phyloP scores from a whole-genome alignment of 345 rosid genomes.

The Eucalyptus viminalis region DNA sequence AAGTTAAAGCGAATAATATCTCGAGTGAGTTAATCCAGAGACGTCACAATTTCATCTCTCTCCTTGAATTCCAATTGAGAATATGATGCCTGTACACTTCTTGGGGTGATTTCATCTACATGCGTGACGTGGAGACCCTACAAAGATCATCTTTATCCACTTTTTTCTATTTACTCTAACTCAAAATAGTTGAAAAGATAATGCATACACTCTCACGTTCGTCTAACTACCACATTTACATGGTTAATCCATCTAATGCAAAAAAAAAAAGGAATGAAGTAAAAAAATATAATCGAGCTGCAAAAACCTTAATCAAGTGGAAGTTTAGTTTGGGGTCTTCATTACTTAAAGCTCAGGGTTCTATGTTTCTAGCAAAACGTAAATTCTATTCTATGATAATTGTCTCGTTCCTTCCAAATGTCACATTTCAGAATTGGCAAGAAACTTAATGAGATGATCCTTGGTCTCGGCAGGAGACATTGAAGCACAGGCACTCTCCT shows the following conservation, averaged over 20 bases:
- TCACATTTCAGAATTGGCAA: neutral
- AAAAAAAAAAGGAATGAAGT: neutral
- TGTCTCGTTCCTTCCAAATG: neutral
- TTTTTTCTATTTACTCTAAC: neutral
- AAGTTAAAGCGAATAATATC: too few relatives aligned
- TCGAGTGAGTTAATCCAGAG: too few relatives aligned
- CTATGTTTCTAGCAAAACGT: neutral
- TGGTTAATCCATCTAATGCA: neutral
- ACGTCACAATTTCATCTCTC: neutral
- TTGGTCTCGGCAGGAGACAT: conserved; percentile 1
- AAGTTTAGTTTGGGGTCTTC: neutral
- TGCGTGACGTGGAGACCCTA: neutral
- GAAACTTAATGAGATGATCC: neutral
- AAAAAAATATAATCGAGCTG: neutral
- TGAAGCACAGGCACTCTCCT: neutral
- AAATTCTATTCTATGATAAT: neutral
- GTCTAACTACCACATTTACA: neutral
- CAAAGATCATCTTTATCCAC: neutral
- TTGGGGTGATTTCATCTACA: neutral
- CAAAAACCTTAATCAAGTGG: neutral
- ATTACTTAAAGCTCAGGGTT: neutral
- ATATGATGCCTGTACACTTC: neutral
- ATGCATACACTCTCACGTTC: neutral
- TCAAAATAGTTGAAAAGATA: neutral
- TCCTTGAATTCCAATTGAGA: neutral